Base-by-base conservation (phyloP, 2,329 filamentous ascomycete genomes). In the Pseudocercospora eumusae region DNA sequence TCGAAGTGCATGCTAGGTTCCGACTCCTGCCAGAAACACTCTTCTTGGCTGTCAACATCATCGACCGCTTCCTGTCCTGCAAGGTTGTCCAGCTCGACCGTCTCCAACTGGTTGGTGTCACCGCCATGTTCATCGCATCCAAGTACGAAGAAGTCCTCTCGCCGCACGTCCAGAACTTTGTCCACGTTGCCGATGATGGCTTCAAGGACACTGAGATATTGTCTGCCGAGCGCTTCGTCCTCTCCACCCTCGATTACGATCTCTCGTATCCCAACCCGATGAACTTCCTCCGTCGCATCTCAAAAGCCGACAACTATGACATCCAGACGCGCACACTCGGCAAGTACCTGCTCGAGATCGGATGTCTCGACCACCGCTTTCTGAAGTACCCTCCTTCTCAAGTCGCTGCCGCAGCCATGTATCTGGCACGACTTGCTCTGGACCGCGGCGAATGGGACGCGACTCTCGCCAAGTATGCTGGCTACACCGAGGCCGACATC, bases 71-170 rank as follows among this genome's bases (percentile, higher is more conserved):
- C 82, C 86, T 99, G 52, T 97, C 93, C 0, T 87, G 88, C 73
- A 97, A 98, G 82, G 89, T 97, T 31, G 95, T 99, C 50, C 92
- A 96, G 79, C 87, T 99, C 52, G 93, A 98, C 76, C 92, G 93
- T 65, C 88, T 99, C 5, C 95, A 99, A 79, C 85, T 99, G 8
- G 95, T 99, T 62, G 95, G 95, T 73, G 93, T 98, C 73, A 96
- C 95, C 23, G 95, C 93, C 77, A 98, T 99, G 95, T 98, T 98
- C 82, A 96, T 98, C 74, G 95, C 95, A 11, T 96, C 93, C 74
- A 99, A 99, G 81, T 99, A 98, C 76, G 93, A 99, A 79, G 95
- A 99, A 76, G 93, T 99, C 55, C 85, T 99, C 56, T 98, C 95
- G 10, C 95, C 95, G 50, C 93, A 98, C 70, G 93, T 99, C 42